Evolutionary conservation across 2,329 filamentous ascomycete species (phyloP).

Genomic region (Plectosphaerella cucumerina): DNA sequence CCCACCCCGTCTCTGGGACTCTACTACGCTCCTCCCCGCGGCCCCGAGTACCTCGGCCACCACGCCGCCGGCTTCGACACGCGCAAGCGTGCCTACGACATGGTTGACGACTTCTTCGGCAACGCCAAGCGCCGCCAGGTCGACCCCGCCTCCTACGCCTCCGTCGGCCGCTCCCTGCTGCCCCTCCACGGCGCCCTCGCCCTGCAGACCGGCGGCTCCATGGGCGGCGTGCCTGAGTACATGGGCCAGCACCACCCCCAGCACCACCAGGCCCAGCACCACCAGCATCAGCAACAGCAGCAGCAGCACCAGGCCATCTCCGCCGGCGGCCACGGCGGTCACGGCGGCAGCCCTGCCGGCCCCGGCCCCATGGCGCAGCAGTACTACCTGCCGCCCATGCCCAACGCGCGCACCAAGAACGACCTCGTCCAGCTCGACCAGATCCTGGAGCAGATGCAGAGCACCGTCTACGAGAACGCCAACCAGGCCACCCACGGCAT

Average conservation of each 20-base stretch:
- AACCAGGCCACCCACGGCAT: slow-evolving; percentile 77
- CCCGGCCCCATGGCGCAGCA: slow-evolving; percentile 65
- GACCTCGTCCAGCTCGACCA: slow-evolving; percentile 92
- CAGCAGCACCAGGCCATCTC: slow-evolving; percentile 32
- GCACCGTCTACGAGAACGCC: slow-evolving; percentile 91
- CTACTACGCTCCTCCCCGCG: slow-evolving; percentile 45
- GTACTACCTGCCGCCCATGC: slow-evolving; percentile 84
- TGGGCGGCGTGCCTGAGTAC: slow-evolving; percentile 46
- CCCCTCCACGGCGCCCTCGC: slow-evolving; percentile 70
- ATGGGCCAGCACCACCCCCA: slow-evolving; percentile 30
- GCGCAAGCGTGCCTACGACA: slow-evolving; percentile 81
- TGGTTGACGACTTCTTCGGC: slow-evolving; percentile 90
- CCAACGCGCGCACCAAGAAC: slow-evolving; percentile 85
- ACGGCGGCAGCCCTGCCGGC: slow-evolving; percentile 48
- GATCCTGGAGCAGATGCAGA: slow-evolving; percentile 92
- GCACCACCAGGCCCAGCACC: slow-evolving; percentile 21
- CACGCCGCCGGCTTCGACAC: slow-evolving; percentile 54
- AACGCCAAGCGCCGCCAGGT: slow-evolving; percentile 89
- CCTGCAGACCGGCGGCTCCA: slow-evolving; percentile 47
- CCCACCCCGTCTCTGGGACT: slow-evolving; percentile 39
- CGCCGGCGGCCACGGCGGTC: slow-evolving; percentile 43
- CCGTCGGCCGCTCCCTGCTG: slow-evolving; percentile 84
- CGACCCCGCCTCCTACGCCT: slow-evolving; percentile 82
- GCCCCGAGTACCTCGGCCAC: slow-evolving; percentile 57
- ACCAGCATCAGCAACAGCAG: slow-evolving; percentile 27